These are phyloP conservation scores for Microbotryum saponariae DNA, from an alignment of 1,284 basidiomycete genomes.

Conservation along the genomic window DNA sequence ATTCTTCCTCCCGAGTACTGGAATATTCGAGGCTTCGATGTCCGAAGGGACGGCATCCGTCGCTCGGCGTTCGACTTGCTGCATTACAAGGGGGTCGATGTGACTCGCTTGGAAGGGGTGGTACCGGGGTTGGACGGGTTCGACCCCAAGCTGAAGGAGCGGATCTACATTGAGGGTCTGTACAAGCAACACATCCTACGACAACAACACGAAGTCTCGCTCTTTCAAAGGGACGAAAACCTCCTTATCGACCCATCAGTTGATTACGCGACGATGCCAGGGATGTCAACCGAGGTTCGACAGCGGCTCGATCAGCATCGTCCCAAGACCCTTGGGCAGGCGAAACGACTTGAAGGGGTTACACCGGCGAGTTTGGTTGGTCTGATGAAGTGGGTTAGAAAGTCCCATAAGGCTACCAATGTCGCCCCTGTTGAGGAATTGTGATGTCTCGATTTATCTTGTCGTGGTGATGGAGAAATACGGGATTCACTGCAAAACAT, in stretches of 20 bases:
- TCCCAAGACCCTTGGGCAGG: slow-evolving; percentile 67
- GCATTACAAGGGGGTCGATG: slow-evolving; percentile 54
- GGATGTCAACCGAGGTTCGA: slow-evolving; percentile 66
- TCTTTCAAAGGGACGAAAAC: slow-evolving; percentile 68
- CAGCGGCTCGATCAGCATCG: slow-evolving; percentile 56
- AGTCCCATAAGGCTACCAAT: neutral
- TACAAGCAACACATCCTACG: slow-evolving; percentile 32
- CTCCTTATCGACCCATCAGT: slow-evolving; percentile 59
- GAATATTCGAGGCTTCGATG: slow-evolving; percentile 37
- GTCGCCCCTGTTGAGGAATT: too few species aligned
- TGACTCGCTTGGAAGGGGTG: slow-evolving; percentile 46
- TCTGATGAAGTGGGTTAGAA: slow-evolving; percentile 54
- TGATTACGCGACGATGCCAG: slow-evolving; percentile 59
- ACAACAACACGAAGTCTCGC: slow-evolving; percentile 54
- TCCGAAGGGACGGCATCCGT: slow-evolving; percentile 37
- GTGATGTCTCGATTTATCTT: too few species aligned
- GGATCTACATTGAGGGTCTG: slow-evolving; percentile 65
- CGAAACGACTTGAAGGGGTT: slow-evolving; percentile 79
- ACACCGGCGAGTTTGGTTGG: slow-evolving; percentile 62
- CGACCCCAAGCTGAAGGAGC: slow-evolving; percentile 51
- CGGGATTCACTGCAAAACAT: too few species aligned
- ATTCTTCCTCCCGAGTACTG: slow-evolving; percentile 39
- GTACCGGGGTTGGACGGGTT: slow-evolving; percentile 54
- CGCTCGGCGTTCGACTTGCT: slow-evolving; percentile 66
- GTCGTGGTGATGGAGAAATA: too few species aligned